Conservation (phyloP, 2,329 filamentous ascomycete species). For the Exophiala spinifera region DNA sequence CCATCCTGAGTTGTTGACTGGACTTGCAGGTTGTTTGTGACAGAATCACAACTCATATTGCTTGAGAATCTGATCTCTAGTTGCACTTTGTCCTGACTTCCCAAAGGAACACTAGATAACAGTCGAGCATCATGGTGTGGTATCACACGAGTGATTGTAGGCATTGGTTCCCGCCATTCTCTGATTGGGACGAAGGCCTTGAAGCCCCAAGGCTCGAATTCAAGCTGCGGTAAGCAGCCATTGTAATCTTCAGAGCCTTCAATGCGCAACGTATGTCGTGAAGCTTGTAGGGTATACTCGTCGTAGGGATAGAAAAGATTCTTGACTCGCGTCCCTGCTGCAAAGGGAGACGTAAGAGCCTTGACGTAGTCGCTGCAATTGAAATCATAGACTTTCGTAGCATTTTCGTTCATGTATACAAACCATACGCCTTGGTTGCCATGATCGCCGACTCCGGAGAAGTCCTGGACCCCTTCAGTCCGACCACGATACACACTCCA, state of each 20-base stretch:
- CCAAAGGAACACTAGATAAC: conserved; percentile 50
- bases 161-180: conserved; percentile 50
- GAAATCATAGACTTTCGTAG: too few species aligned
- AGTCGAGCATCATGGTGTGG: conserved; percentile 62
- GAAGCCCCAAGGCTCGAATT: conserved; percentile 56
- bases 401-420: too few species aligned
- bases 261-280: conserved; percentile 46
- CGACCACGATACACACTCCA: too few species aligned
- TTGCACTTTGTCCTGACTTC: too few species aligned
- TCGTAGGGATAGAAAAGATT: conserved; percentile 64
- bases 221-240: conserved; percentile 55
- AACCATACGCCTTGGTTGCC: too few species aligned
- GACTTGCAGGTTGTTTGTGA: too few species aligned
- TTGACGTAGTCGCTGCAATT: conserved; percentile 57
- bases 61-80: too few species aligned
- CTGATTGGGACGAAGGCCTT: conserved; percentile 57
- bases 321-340: conserved; percentile 53
- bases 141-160: conserved; percentile 58
- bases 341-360: conserved; percentile 58
- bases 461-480: too few species aligned
- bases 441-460: too few species aligned
- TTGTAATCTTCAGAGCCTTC: conserved; percentile 48
- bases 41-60: too few species aligned
- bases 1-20: too few species aligned
- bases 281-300: conserved; percentile 50